phyloP scores from a whole-genome alignment of 2,329 filamentous ascomycete genomes.

The Pseudogymnoascus pannorum region DNA sequence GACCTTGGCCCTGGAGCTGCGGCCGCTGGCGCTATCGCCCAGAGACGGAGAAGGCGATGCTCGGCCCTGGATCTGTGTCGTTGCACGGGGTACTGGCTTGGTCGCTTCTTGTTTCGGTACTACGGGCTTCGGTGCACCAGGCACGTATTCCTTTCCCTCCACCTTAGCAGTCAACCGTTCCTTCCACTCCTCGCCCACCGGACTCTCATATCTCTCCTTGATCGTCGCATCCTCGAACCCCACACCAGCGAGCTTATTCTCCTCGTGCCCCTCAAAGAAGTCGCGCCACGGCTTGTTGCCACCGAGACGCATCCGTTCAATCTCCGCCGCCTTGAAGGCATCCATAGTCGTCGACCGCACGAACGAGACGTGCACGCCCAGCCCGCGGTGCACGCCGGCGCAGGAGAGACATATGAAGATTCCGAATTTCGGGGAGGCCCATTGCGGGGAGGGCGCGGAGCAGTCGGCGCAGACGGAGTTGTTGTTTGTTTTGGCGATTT shows the following conservation, averaged over 20 bases:
- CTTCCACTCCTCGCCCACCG: constrained; percentile 92
- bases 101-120: constrained; percentile 32
- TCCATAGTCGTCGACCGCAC: constrained; percentile 98
- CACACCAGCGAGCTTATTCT: constrained; percentile 56
- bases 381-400: constrained; percentile 85
- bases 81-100: constrained; percentile 31
- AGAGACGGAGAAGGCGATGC: constrained; percentile 15
- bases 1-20: constrained; percentile 48
- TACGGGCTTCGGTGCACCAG: constrained; percentile 49
- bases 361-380: constrained; percentile 97
- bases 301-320: constrained; percentile 86
- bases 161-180: constrained; percentile 81
- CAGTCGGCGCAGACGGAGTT: constrained; percentile 95
- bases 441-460: constrained; percentile 91
- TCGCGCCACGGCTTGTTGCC: constrained; percentile 82
- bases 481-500: constrained; percentile 81
- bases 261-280: constrained; percentile 72
- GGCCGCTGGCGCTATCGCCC: constrained; percentile 20
- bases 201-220: constrained; percentile 80
- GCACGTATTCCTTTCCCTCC: constrained; percentile 80
- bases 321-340: constrained; percentile 88
- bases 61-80: constrained; percentile 10
- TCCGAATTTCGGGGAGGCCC: constrained; percentile 95
- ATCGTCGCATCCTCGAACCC: constrained; percentile 84
- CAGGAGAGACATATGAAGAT: constrained; percentile 98